phyloP scores from a whole-genome alignment of 2,329 filamentous ascomycete genomes.

The Aspergillus fischeri region DNA sequence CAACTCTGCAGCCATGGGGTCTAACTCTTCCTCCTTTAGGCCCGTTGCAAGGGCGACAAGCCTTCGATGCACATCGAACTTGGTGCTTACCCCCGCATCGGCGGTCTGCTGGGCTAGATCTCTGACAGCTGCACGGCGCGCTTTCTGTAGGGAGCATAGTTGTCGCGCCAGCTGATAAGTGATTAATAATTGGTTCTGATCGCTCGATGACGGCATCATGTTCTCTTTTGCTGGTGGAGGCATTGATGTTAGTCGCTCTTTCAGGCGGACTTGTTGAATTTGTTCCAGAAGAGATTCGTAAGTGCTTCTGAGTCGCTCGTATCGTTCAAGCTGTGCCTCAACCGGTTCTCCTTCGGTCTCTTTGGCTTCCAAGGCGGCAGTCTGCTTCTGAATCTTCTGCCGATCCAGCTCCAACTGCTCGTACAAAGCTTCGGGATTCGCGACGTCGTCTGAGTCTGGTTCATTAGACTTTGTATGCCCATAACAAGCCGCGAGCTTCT shows the following conservation, averaged over 20 bases:
- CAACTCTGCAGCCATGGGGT: slow-evolving; percentile 45
- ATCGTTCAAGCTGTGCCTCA: slow-evolving; percentile 37
- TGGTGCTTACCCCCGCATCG: slow-evolving; percentile 44
- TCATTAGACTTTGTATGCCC: slow-evolving; percentile 64
- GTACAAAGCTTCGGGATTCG: slow-evolving; percentile 39
- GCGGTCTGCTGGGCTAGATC: slow-evolving; percentile 43
- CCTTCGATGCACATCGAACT: slow-evolving; percentile 45
- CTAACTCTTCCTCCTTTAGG: slow-evolving; percentile 45
- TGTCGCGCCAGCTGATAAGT: slow-evolving; percentile 30
- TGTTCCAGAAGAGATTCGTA: slow-evolving; percentile 44
- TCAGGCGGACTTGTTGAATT: slow-evolving; percentile 36
- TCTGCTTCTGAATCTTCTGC: slow-evolving; percentile 40
- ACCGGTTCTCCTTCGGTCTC: slow-evolving; percentile 34
- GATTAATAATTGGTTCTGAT: slow-evolving; percentile 27
- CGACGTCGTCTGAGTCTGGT: slow-evolving; percentile 40
- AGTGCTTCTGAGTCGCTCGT: slow-evolving; percentile 31
- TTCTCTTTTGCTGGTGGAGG: slow-evolving; percentile 12
- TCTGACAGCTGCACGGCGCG: slow-evolving; percentile 32
- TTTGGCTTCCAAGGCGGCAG: slow-evolving; percentile 31
- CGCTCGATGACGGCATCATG: slow-evolving; percentile 14
- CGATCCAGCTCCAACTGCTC: slow-evolving; percentile 43
- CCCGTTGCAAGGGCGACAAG: slow-evolving; percentile 46
- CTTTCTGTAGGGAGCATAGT: slow-evolving; percentile 31
- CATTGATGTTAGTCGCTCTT: slow-evolving; percentile 24
- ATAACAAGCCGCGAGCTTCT: slow-evolving; percentile 57